phyloP scores from a whole-genome alignment of 345 rosid species.

The Citrus glauca region DNA sequence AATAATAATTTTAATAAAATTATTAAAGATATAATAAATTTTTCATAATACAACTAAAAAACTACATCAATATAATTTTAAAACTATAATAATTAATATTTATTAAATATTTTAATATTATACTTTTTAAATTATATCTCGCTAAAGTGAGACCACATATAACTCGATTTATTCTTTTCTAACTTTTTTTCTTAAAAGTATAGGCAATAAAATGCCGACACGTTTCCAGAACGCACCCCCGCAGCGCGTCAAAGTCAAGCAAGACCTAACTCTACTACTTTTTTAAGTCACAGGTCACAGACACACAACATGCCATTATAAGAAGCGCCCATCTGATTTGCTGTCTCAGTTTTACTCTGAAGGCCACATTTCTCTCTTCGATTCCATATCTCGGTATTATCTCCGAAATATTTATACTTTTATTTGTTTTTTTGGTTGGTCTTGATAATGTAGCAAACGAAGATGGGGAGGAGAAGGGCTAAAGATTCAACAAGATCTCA shows the following conservation, averaged over 20 bases:
- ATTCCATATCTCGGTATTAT: too few relatives aligned
- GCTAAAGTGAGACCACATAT: rapidly evolving
- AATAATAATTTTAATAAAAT: too few relatives aligned
- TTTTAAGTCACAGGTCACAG: not conserved
- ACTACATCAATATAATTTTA: rapidly evolving
- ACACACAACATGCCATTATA: not conserved
- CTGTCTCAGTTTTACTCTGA: not conserved
- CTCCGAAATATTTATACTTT: too few relatives aligned
- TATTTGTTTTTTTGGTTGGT: too few relatives aligned
- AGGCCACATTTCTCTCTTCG: not conserved
- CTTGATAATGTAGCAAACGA: slow-evolving; percentile 9
- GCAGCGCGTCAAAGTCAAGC: slow-evolving; percentile 15
- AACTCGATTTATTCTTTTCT: too few relatives aligned
- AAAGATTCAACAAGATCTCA: slow-evolving; percentile 37
- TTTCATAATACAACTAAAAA: too few relatives aligned
- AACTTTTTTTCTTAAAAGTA: too few relatives aligned
- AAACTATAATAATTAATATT: too few relatives aligned
- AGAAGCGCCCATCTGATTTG: not conserved
- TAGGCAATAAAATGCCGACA: not conserved
- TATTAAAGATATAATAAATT: too few relatives aligned
- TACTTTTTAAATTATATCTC: too few relatives aligned
- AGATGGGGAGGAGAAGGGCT: slow-evolving; percentile 39
- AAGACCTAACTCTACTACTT: not conserved
- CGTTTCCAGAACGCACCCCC: not conserved
- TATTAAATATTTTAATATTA: rapidly evolving